Evolutionary conservation across 2,329 filamentous ascomycete genomes (phyloP), one percentile per base, ranked within the genome.

Genomic region (Penicillium sp.): DNA sequence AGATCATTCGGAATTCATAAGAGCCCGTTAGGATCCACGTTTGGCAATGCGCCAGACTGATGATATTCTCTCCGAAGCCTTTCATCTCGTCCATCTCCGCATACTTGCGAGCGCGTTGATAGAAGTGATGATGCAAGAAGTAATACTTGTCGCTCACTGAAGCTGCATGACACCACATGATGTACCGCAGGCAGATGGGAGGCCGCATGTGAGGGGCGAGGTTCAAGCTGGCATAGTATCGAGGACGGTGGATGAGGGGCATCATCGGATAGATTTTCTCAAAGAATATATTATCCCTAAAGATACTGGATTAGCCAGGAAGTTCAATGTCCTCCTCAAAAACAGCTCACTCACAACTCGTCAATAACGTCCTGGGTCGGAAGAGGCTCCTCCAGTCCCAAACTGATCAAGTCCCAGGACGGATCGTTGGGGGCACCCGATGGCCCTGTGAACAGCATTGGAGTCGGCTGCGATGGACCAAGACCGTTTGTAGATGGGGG

Each of bases 1-100:
- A 96, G 91, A 98, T 97, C 85, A 91, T 91, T 79, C 94, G 97
- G 82, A 97, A 98, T 76, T 99, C 95, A 71, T 96, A 97, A 0
- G 86, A 88, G 6, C 89, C 87, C 53, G 96, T 83, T 22, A 98
- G 81, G 28, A 88, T 83, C 84, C 96, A 96, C 1, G 91, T 88
- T 76, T 99, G 95, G 55, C 90, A 91, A 76, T 97, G 92, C 17
- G 90, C 89, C 33, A 97, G 83, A 1, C 90, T 94, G 68, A 97
- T 91, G 75, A 96, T 91, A 67, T 89, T 85, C 76, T 98, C 94
- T 57, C 95, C 95, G 68, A 94, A 93, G 4, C 94, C 93, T 75
- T 91, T 95, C 82, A 97, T 89, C 76, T 96, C 93, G 74, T 97
- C 93, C 63, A 87, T 83, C 75, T 98, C 92, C 47, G 93, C 85